phyloP scores from a whole-genome alignment of 148 eudicot species.

The Heliosperma pusillum region DNA sequence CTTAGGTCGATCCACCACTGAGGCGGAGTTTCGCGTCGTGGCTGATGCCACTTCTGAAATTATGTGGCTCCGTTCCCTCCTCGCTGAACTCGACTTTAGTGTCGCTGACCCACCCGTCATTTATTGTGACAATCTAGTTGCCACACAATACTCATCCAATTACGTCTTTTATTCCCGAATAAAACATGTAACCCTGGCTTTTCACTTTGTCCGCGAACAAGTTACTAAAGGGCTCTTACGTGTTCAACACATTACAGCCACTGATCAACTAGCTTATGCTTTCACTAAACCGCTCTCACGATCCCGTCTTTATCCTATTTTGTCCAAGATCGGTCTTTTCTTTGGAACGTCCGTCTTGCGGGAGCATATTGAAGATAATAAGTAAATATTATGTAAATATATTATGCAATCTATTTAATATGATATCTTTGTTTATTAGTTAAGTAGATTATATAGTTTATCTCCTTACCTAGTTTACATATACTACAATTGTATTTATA shows the following conservation, averaged over 20 bases:
- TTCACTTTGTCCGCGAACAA: slow-evolving; percentile 1
- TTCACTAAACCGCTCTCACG: not conserved
- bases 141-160: not conserved
- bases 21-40: slow-evolving; percentile 4
- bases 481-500: too few species aligned
- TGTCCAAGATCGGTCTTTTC: too few species aligned
- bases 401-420: too few species aligned
- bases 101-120: not conserved
- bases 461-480: too few species aligned
- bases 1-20: slow-evolving; percentile 13
- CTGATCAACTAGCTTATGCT: not conserved
- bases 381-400: too few species aligned
- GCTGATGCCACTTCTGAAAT: slow-evolving; percentile 3
- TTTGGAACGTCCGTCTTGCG: too few species aligned
- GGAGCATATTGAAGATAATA: too few species aligned
- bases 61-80: not conserved
- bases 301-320: too few species aligned
- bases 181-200: not conserved
- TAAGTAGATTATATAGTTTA: too few species aligned
- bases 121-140: not conserved
- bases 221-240: too few species aligned
- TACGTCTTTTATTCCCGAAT: not conserved
- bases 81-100: not conserved
- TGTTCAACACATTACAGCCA: not conserved
- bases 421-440: too few species aligned